Conservation (phyloP, 2,329 filamentous ascomycete genomes). For the Thelonectria rubi region DNA sequence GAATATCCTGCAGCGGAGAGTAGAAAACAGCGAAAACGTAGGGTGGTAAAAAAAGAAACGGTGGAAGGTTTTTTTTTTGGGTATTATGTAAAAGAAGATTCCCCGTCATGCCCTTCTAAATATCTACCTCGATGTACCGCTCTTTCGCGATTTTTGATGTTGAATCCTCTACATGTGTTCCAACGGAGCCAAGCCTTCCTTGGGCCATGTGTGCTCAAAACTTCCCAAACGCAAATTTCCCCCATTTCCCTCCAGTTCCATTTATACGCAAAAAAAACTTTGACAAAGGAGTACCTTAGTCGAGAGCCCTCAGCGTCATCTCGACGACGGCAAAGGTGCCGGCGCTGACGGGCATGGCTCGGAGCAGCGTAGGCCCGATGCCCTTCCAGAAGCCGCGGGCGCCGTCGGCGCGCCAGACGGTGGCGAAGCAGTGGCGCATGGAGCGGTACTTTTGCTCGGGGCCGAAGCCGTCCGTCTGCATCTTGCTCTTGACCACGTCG, state of each 20-base stretch:
- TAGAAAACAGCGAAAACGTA: constrained; percentile 66
- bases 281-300: constrained; percentile 38
- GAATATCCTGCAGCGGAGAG: constrained; percentile 70
- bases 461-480: constrained; percentile 97
- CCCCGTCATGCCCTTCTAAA: constrained; percentile 16
- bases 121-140: constrained; percentile 21
- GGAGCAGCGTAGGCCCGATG: constrained; percentile 86
- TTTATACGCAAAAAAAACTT: background rate
- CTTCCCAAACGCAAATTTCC: background rate
- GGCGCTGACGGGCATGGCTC: constrained; percentile 96
- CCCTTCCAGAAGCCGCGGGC: constrained; percentile 92
- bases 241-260: background rate
- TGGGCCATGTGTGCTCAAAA: constrained; percentile 6
- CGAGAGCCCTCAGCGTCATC: constrained; percentile 71
- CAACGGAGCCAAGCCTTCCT: constrained; percentile 4
- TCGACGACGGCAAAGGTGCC: constrained; percentile 93
- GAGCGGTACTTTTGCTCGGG: constrained; percentile 73
- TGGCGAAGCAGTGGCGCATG: constrained; percentile 89
- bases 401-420: constrained; percentile 83
- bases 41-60: constrained; percentile 44
- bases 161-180: constrained; percentile 30
- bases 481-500: constrained; percentile 98
- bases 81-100: constrained; percentile 30
- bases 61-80: constrained; percentile 25
- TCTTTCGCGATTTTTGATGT: constrained; percentile 18